Conservation (phyloP, 148 eudicot genomes). For the Beta vulgaris region DNA sequence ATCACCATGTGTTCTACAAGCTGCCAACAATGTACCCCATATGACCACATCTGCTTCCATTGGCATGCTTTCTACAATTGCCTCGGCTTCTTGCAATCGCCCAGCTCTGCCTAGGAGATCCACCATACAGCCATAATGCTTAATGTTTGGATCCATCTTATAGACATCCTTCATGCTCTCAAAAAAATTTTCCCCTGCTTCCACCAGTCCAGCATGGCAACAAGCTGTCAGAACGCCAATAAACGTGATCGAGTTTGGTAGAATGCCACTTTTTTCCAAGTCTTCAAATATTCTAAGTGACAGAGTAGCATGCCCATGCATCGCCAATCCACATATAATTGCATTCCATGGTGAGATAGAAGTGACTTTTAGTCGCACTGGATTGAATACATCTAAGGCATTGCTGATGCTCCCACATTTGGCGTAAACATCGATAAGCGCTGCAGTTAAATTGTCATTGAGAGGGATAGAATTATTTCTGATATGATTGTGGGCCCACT, state of each 20-base stretch:
- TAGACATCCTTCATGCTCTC: slow-evolving; percentile 51
- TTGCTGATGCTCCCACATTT: slow-evolving; percentile 75
- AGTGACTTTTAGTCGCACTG: slow-evolving; percentile 33
- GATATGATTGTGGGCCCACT: slow-evolving; percentile 62
- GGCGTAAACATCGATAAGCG: slow-evolving; percentile 80
- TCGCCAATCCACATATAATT: slow-evolving; percentile 72
- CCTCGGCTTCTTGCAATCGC: slow-evolving; percentile 65
- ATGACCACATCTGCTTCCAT: slow-evolving; percentile 81
- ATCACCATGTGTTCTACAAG: slow-evolving; percentile 59
- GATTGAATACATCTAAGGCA: slow-evolving; percentile 58
- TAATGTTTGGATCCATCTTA: slow-evolving; percentile 57
- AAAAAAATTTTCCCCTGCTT: slow-evolving; percentile 56
- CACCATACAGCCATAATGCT: slow-evolving; percentile 89
- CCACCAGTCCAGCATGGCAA: slow-evolving; percentile 81
- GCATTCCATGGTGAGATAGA: slow-evolving; percentile 89
- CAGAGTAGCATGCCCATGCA: slow-evolving; percentile 71
- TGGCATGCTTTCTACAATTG: slow-evolving; percentile 65
- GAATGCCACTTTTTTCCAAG: slow-evolving; percentile 43
- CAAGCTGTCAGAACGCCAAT: slow-evolving; percentile 82
- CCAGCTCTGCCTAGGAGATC: slow-evolving; percentile 83
- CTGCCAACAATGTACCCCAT: slow-evolving; percentile 87
- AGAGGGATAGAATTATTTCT: slow-evolving; percentile 47
- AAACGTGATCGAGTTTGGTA: slow-evolving; percentile 68
- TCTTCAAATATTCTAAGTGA: slow-evolving; percentile 53
- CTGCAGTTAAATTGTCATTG: slow-evolving; percentile 71